Conservation (phyloP, 768 basidiomycete species). For the Lactarius trivialis region DNA sequence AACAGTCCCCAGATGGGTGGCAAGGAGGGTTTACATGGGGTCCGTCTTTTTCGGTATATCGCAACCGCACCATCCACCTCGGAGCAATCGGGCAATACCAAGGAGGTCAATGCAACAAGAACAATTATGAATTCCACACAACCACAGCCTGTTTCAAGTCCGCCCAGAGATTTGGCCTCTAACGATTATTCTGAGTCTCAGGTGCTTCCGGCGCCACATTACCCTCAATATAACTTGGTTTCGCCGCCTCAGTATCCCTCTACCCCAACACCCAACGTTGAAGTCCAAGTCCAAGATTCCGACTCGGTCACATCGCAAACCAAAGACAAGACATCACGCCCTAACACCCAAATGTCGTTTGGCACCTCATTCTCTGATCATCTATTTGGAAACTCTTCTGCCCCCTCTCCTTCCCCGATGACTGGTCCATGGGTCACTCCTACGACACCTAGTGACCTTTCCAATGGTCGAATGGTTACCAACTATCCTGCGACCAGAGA, state of each 20-base stretch:
- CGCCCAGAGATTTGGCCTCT: background rate
- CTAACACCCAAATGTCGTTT: background rate
- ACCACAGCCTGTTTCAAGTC: background rate
- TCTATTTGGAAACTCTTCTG: background rate
- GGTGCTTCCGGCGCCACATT: background rate
- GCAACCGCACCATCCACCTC: background rate
- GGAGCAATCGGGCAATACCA: background rate
- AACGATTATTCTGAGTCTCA: background rate
- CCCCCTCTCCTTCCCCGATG: background rate
- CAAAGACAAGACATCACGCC: background rate
- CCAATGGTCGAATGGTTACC: background rate
- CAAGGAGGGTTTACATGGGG: conserved; percentile 32
- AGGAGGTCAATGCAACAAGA: background rate
- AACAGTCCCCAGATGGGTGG: conserved; percentile 41
- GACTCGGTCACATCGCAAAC: background rate
- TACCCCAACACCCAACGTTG: background rate
- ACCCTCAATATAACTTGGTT: background rate
- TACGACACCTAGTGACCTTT: background rate
- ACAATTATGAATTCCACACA: conserved; percentile 8
- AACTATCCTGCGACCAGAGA: background rate
- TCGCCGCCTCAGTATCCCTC: background rate
- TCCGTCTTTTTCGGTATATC: conserved; percentile 25
- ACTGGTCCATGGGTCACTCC: background rate
- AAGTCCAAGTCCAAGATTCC: background rate
- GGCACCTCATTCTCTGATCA: background rate